phyloP scores from a whole-genome alignment of 2,329 filamentous ascomycete species.

The Colletotrichum zoysiae region DNA sequence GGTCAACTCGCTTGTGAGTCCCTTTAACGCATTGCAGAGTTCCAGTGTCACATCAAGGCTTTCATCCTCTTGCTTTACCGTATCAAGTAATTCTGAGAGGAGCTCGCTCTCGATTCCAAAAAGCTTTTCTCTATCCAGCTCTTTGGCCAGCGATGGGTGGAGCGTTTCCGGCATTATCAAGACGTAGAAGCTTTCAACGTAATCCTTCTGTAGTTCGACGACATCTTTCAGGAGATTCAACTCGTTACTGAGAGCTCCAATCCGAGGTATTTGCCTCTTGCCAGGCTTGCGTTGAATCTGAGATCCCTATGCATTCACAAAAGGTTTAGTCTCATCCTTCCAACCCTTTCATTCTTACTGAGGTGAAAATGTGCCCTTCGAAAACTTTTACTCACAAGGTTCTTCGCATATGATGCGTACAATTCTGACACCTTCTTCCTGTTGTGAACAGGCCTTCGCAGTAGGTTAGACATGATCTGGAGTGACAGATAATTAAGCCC shows the following conservation, averaged over 20 bases:
- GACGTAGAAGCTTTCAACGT: neutral
- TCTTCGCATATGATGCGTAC: constrained; percentile 21
- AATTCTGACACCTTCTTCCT: constrained; percentile 26
- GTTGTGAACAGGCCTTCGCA: constrained; percentile 14
- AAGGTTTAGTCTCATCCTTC: too few relatives aligned
- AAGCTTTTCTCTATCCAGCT: constrained; percentile 6
- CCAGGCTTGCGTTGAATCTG: constrained; percentile 23
- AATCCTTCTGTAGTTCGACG: constrained; percentile 14
- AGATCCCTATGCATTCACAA: constrained; percentile 14
- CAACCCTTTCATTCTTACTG: too few relatives aligned
- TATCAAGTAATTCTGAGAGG: neutral
- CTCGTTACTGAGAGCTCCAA: constrained; percentile 28
- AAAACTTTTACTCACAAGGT: constrained; percentile 16
- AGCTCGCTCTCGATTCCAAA: constrained; percentile 7
- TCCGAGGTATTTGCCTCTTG: constrained; percentile 21
- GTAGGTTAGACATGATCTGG: constrained; percentile 34
- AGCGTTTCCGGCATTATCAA: constrained; percentile 12
- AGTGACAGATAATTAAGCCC: constrained; percentile 18
- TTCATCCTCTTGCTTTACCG: constrained; percentile 11
- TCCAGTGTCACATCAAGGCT: constrained; percentile 16
- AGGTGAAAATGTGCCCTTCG: too few relatives aligned
- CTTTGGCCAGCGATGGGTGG: neutral
- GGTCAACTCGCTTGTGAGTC: constrained; percentile 16
- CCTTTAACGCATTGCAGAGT: constrained; percentile 2
- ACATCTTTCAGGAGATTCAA: constrained; percentile 24